These are phyloP conservation scores for Phoenix dactylifera DNA, from an alignment of 176 grass and related monocot species.

Conservation along the genomic window DNA sequence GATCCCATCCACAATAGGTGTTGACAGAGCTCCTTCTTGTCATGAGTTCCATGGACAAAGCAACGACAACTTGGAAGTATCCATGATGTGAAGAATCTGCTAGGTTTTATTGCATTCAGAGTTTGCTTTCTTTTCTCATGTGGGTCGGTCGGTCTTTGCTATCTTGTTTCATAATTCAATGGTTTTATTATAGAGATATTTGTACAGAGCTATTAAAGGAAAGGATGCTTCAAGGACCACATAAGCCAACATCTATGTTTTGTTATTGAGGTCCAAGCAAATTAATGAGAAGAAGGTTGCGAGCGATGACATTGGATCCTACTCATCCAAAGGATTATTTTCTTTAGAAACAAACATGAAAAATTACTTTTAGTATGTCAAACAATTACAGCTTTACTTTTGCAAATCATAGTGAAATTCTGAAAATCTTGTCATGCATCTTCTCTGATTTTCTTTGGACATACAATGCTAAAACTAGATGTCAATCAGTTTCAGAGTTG, in stretches of 20 bases:
- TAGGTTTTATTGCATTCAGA: slow-evolving; percentile 13
- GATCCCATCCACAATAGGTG: slow-evolving; percentile 54
- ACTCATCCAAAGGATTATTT: background rate
- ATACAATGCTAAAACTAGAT: too few species aligned
- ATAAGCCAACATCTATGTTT: background rate
- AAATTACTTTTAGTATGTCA: too few species aligned
- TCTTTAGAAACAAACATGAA: background rate
- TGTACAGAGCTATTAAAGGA: slow-evolving; percentile 30
- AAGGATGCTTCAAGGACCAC: slow-evolving; percentile 11
- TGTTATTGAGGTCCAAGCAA: too few species aligned
- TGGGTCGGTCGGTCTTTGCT: background rate
- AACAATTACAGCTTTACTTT: too few species aligned
- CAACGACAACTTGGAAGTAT: slow-evolving; percentile 14
- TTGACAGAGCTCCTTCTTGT: slow-evolving; percentile 12
- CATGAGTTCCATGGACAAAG: slow-evolving; percentile 1
- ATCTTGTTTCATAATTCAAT: slow-evolving; percentile 1
- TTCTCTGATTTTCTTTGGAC: too few species aligned
- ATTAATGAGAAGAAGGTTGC: too few species aligned
- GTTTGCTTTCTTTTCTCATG: background rate
- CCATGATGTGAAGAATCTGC: slow-evolving; percentile 21
- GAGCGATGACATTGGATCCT: background rate
- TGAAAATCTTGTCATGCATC: too few species aligned
- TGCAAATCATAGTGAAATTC: too few species aligned
- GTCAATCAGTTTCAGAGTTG: too few species aligned
- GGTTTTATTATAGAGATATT: slow-evolving; percentile 24